Base-by-base conservation (phyloP, 208 protist genomes). In the Tritrichomonas musculus region DNA sequence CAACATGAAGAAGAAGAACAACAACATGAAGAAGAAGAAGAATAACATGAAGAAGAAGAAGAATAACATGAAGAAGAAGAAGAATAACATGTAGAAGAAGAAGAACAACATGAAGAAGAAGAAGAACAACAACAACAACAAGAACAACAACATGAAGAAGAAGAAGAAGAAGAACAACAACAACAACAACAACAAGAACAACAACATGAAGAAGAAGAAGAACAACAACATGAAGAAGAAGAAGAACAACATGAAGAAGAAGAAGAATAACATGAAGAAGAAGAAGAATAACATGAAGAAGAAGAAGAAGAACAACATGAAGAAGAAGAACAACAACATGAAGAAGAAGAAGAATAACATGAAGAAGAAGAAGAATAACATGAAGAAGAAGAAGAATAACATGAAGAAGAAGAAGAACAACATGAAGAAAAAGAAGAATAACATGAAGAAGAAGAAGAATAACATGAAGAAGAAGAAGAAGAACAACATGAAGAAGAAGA, bases 281-380 rank as follows among this genome's bases (percentile, higher is more conserved):
- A 92, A 27, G 20, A 27, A 14, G 49, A 92, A 57, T 14, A 92
- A 57, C 20, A 92, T 30, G 49, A 92, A 57, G 27, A 92, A 27
- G 77, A 14, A 27, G 27, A 27, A 92, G 20, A 92, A 92, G 20
- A 92, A 92, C 77, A 27, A n/a, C 20, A 66, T n/a, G 77, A 47
- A 92, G 49, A 47, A 92, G 27, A 27, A 92, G 77, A 14, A 92
- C 14, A 92, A 66, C 14, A 27, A 92, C 39, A 30, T n/a, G 20
- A 27, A n/a, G 77, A 92, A 27, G 77, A 92, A 92, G 77, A 92
- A 92, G 77, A 92, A 92, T 30, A 92, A n/a, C n/a, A n/a, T n/a
- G 20, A 27, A 92, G 20, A 57, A 92, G 20, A 27, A 14, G 49
- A 92, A 27, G 49, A 92, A 57, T 14, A 92, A 57, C 20, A 92